phyloP scores from a whole-genome alignment of 495 filamentous ascomycete genomes.

The Aspergillus steynii region DNA sequence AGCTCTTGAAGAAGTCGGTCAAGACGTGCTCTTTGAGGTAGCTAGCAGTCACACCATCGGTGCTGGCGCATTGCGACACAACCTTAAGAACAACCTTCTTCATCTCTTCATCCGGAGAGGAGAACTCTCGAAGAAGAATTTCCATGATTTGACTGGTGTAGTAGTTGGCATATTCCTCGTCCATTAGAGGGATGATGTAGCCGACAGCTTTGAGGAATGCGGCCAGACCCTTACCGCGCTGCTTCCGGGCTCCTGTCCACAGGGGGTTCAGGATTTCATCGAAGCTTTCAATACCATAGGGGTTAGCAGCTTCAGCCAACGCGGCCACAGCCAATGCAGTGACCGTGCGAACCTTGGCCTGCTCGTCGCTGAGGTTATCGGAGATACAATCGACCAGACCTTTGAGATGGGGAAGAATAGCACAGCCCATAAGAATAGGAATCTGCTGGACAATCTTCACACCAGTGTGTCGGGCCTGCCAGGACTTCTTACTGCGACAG shows the following conservation, averaged over 20 bases:
- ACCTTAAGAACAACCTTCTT: conserved; percentile 99
- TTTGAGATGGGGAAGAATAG: conserved; percentile 93
- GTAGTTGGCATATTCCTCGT: conserved; percentile 99
- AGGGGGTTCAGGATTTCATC: conserved; percentile 96
- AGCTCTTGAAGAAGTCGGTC: conserved; percentile 96
- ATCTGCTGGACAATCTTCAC: conserved; percentile 99
- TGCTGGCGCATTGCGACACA: conserved; percentile 93
- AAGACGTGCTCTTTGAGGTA: conserved; percentile 96
- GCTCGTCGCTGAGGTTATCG: conserved; percentile 94
- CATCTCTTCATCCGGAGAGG: conserved; percentile 98
- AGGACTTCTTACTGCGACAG: conserved; percentile 96
- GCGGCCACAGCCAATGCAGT: conserved; percentile 95
- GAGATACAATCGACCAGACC: conserved; percentile 95
- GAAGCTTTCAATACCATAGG: conserved; percentile 99
- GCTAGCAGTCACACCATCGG: conserved; percentile 88
- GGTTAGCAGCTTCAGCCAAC: conserved; percentile 92
- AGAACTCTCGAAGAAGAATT: conserved; percentile 92
- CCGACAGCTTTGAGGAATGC: conserved; percentile 97
- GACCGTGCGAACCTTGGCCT: conserved; percentile 94
- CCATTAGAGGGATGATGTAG: conserved; percentile 98
- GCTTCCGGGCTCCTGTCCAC: conserved; percentile 93
- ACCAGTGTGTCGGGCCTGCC: conserved; percentile 98
- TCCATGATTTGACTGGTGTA: conserved; percentile 99
- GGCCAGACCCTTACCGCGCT: conserved; percentile 93
- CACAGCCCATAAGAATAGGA: conserved; percentile 98